A percentile compares a stretch with the other conserved stretches of the same genome.
Evolutionary conservation across 2,329 filamentous ascomycete genomes (phyloP).

Genomic region (Pseudogymnoascus sp.): DNA sequence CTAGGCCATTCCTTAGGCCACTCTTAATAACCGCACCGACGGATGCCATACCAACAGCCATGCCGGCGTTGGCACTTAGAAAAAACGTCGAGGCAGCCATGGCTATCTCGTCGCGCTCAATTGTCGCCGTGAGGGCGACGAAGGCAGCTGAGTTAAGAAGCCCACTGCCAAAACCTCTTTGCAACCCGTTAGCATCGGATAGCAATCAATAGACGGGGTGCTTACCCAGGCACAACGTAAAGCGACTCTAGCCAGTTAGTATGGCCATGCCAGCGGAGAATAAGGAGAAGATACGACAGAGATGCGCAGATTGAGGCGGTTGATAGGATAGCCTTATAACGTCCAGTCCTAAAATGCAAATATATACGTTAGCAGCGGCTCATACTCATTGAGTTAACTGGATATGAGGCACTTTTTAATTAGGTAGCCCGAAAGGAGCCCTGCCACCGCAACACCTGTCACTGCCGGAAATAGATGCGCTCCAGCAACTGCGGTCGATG

Average conservation of each 20-base stretch:
- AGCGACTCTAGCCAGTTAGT: conserved; percentile 48
- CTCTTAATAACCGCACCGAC: conserved; percentile 17
- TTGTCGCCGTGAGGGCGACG: conserved; percentile 39
- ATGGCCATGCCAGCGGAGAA: conserved; percentile 50
- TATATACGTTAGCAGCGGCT: background rate
- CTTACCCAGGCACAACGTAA: conserved; percentile 43
- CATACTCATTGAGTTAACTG: background rate
- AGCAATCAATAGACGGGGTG: background rate
- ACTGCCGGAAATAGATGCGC: conserved; percentile 59
- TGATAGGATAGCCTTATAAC: conserved; percentile 48
- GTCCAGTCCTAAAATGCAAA: conserved; percentile 39
- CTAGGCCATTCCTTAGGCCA: conserved; percentile 7
- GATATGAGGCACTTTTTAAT: conserved; percentile 37
- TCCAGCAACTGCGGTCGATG: conserved; percentile 49
- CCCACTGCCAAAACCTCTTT: conserved; percentile 41
- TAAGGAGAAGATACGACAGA: conserved; percentile 42
- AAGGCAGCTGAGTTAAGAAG: conserved; percentile 39
- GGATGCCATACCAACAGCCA: conserved; percentile 18
- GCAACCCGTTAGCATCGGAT: background rate
- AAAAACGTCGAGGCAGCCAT: conserved; percentile 42
- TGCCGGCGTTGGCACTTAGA: conserved; percentile 25
- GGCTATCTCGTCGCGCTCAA: conserved; percentile 38
- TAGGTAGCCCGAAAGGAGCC: conserved; percentile 47
- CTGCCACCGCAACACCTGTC: conserved; percentile 56
- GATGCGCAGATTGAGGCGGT: conserved; percentile 42